Percentiles rank a stretch among this genome's conserved stretches.
Conservation (phyloP, 352 stramenopile genomes). For the Pythium scleroteichum region DNA sequence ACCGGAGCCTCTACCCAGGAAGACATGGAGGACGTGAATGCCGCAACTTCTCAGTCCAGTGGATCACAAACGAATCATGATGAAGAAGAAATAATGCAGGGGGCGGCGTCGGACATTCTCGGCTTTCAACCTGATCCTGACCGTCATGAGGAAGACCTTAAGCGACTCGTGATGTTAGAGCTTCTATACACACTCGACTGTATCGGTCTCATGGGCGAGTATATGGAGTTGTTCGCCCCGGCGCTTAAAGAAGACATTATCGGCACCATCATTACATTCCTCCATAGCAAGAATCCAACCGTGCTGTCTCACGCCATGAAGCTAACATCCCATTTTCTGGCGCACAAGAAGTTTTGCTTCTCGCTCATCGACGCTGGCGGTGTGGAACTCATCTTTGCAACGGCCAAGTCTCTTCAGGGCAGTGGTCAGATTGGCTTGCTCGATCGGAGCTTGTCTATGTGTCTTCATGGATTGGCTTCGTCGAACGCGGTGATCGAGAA, state of each 20-base stretch:
- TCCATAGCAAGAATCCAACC: slow-evolving; percentile 81
- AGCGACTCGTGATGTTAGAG: slow-evolving; percentile 80
- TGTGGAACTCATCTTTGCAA: slow-evolving; percentile 68
- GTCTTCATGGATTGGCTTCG: slow-evolving; percentile 80
- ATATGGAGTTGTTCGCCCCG: slow-evolving; percentile 81
- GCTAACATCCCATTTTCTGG: slow-evolving; percentile 82
- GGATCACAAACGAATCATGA: neutral
- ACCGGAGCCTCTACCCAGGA: slow-evolving; percentile 1
- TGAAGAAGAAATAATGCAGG: slow-evolving; percentile 4
- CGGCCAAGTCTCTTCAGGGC: slow-evolving; percentile 57
- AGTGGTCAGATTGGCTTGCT: slow-evolving; percentile 57
- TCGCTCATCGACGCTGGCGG: slow-evolving; percentile 74
- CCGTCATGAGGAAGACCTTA: slow-evolving; percentile 77
- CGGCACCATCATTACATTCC: slow-evolving; percentile 78
- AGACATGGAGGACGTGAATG: slow-evolving; percentile 13
- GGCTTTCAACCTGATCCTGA: slow-evolving; percentile 35
- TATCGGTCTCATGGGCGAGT: slow-evolving; percentile 82
- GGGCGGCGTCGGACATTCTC: slow-evolving; percentile 8
- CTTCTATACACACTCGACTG: slow-evolving; percentile 83
- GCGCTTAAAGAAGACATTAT: slow-evolving; percentile 85
- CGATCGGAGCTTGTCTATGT: slow-evolving; percentile 84
- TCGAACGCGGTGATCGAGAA: slow-evolving; percentile 78
- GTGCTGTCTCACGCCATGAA: slow-evolving; percentile 84
- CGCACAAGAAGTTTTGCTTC: slow-evolving; percentile 85
- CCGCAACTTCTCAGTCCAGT: neutral